Base-by-base conservation (phyloP, 2,329 filamentous ascomycete genomes). In the Whalleya microplaca region DNA sequence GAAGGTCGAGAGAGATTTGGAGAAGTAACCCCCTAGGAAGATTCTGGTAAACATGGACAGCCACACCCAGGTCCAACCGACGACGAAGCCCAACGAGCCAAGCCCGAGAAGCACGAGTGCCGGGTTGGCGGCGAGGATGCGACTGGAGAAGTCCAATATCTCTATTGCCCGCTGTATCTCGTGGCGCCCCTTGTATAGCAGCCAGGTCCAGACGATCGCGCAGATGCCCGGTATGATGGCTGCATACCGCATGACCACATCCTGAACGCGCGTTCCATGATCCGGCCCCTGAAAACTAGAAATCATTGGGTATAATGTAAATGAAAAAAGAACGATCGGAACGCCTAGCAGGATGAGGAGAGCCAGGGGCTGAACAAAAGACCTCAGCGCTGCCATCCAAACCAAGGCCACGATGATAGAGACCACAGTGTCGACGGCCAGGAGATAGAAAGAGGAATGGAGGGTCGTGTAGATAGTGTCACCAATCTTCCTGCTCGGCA, bases 31-130 rank as follows among this genome's bases (percentile, higher is more conserved):
- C n/a, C 91, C 92, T 56, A 98, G 85, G 73, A 99, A 99, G 56
- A 98, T 88, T 44, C 92, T 85, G 7, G 93, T 94, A 74, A 99
- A 98, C 92, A 99, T 97, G 66, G 87, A 87, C 64, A 98, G 85
- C 95, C 95, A 99, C 6, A 90, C 74, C 95, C 95, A 99, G 0
- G 93, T 97, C 89, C 93, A 98, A 14, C 85, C 77, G 9, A 97
- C 90, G 43, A 96, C 89, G 21, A 87, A 78, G 6, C 79, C 83
- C 14, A 98, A 82, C 20, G 89, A 89, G 10, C 82, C 85, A 67
- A 97, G 88, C 2, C 95, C 95, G n/a, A 97, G 84, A 1, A 90
- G 72, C 32, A 98, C 81, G 19, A 99, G 81, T 2, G 89, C 91
- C 9, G 92, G 87, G 68, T 96, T 96, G 37, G 92, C 89, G 6